These are phyloP conservation scores for Penicillium longicatenatum DNA, from an alignment of 495 filamentous ascomycete genomes.

Conservation along the genomic window DNA sequence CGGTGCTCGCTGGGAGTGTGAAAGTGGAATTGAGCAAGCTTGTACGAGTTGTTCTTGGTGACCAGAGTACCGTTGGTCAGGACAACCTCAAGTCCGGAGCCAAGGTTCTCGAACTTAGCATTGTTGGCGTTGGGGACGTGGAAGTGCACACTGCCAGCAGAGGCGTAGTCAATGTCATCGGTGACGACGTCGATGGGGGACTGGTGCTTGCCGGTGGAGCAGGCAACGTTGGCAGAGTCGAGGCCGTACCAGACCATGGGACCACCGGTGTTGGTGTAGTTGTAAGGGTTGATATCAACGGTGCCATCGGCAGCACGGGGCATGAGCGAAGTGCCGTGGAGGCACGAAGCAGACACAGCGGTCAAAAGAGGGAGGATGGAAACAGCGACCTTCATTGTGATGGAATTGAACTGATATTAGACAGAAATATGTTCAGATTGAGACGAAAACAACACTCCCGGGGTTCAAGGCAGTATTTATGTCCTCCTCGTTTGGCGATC, in stretches of 20 bases:
- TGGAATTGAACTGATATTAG: neutral
- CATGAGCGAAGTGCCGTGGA: conserved; percentile 19
- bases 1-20: conserved; percentile 70
- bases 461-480: neutral
- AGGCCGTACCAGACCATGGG: conserved; percentile 62
- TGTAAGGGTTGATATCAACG: conserved; percentile 20
- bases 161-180: conserved; percentile 26
- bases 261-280: conserved; percentile 53
- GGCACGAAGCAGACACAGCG: conserved; percentile 16
- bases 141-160: conserved; percentile 37
- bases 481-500: neutral
- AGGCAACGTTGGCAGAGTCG: conserved; percentile 37
- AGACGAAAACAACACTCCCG: neutral
- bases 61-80: conserved; percentile 41
- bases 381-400: conserved; percentile 19
- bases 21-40: conserved; percentile 68
- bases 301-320: conserved; percentile 19
- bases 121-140: conserved; percentile 41
- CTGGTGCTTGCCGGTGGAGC: conserved; percentile 57
- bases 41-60: conserved; percentile 48
- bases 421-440: neutral
- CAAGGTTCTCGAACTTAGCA: conserved; percentile 60
- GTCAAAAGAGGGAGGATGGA: conserved; percentile 16
- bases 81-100: conserved; percentile 59
- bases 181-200: conserved; percentile 63